Conservation (phyloP, 352 stramenopile species). For the Phytophthora colocasiae region DNA sequence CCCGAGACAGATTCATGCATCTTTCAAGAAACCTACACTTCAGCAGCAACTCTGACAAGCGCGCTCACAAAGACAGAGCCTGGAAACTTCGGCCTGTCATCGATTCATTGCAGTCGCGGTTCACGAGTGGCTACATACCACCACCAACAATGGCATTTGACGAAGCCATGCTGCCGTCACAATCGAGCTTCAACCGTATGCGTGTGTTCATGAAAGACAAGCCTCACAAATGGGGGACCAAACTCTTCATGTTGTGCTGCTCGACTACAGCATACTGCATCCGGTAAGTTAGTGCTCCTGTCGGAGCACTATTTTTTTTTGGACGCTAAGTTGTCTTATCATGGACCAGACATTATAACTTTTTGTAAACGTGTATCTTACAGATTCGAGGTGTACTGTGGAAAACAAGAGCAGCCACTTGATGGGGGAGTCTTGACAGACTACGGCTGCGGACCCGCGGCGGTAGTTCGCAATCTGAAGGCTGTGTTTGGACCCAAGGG, state of each 20-base stretch:
- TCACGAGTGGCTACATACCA: neutral
- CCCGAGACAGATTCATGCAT: slow-evolving; percentile 7
- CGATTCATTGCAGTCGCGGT: neutral
- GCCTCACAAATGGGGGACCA: slow-evolving; percentile 1
- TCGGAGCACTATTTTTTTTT: too few species aligned
- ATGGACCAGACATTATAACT: too few species aligned
- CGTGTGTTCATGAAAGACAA: neutral
- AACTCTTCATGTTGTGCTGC: slow-evolving; percentile 10
- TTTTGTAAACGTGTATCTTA: too few species aligned
- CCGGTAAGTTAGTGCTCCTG: too few species aligned
- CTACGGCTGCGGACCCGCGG: too few species aligned
- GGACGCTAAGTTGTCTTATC: too few species aligned
- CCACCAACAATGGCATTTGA: slow-evolving; percentile 3
- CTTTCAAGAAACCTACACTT: slow-evolving; percentile 7
- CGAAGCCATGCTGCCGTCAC: slow-evolving; percentile 5
- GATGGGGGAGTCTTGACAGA: too few species aligned
- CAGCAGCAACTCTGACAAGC: neutral
- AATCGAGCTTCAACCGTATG: slow-evolving; percentile 8
- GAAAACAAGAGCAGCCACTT: too few species aligned
- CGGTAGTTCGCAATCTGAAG: too few species aligned
- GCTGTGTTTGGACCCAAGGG: too few species aligned
- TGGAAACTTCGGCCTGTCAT: slow-evolving; percentile 8
- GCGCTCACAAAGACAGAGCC: neutral
- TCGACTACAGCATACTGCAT: neutral
- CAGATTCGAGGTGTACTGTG: too few species aligned